Percentiles rank a stretch among this genome's conserved stretches.
Conservation (phyloP, 345 rosid genomes). For the Murraya paniculata region DNA sequence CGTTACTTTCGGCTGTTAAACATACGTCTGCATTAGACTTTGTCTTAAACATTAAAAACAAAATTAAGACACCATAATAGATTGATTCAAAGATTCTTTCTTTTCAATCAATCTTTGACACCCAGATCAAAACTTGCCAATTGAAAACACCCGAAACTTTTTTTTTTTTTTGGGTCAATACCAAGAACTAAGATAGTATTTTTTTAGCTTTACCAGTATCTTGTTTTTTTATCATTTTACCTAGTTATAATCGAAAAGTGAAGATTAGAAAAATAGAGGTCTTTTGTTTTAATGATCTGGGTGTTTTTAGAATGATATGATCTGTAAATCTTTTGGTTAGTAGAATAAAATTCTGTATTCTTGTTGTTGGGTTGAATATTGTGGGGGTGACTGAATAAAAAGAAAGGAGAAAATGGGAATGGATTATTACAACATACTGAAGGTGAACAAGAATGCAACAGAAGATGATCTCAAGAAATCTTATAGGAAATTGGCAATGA, state of each 20-base stretch:
- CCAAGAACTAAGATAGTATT: background rate
- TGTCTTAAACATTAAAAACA: background rate
- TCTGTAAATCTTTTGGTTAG: background rate
- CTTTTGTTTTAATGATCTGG: slow-evolving; percentile 1
- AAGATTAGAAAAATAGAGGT: background rate
- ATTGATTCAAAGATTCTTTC: slow-evolving; percentile 13
- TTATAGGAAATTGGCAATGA: slow-evolving; percentile 85
- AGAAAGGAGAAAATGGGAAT: slow-evolving; percentile 52
- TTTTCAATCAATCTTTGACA: background rate
- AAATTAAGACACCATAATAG: background rate
- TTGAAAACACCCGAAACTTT: background rate
- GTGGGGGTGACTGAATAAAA: background rate
- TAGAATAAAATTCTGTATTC: background rate
- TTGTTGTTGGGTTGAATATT: background rate
- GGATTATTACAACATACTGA: slow-evolving; percentile 77
- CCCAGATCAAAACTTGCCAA: slow-evolving; percentile 2
- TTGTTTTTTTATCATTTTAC: background rate
- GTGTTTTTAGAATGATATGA: slow-evolving; percentile 5
- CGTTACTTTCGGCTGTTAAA: slow-evolving; percentile 2
- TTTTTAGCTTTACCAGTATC: background rate
- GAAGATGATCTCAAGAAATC: slow-evolving; percentile 92
- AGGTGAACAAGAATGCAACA: slow-evolving; percentile 71
- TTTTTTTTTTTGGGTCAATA: background rate
- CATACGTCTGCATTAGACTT: background rate
- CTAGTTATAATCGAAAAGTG: background rate